Evolutionary conservation across 2,329 filamentous ascomycete species (phyloP), one percentile per base, ranked within the genome.

Genomic region (Boeremia exigua): DNA sequence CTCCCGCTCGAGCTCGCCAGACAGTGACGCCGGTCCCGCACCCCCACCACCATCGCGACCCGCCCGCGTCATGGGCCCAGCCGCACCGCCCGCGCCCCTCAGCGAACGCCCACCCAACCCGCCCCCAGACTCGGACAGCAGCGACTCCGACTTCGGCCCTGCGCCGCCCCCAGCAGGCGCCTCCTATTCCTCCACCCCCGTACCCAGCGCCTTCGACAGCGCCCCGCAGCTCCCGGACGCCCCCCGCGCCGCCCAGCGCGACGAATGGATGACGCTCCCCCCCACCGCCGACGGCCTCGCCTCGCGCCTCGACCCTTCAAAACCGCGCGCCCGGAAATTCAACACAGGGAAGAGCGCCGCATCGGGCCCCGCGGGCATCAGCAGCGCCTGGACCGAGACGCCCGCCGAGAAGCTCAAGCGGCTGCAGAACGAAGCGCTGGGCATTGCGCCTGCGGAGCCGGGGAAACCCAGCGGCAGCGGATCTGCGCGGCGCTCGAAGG

Each of bases 311-410:
- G 93, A 97, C 75, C 91, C 94, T 1, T 94, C 92, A 4, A 93
- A 93, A 75, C 81, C 94, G 56, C 87, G 88, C 66, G 88, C 86
- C 60, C 88, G 92, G 58, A 92, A 91, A 63, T 98, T 97, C 79
- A 87, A 91, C 47, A 89, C 89, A 0, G 85, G 86, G 5, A 87
- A 86, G 67, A 80, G 83, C 3, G 81, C 85, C 2, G 80, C 79
- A 58, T 79, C 75, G 8, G 75, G 76, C n/a, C 19, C 19, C 19
- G 19, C 19, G 19, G 73, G 77, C 40, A 84, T 85, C 69, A 86
- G 86, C 19, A 69, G 62, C 44, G 86, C 94, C 38, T 98, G 94
- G 94, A 93, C 91, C 0, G 94, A 98, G 75, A 96, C 92, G 8
- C 90, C 92, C 0, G 90, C 94, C 72, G 85, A 97, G 76, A 96